Conservation (phyloP, 768 basidiomycete species). For the Auriscalpium vulgare region DNA sequence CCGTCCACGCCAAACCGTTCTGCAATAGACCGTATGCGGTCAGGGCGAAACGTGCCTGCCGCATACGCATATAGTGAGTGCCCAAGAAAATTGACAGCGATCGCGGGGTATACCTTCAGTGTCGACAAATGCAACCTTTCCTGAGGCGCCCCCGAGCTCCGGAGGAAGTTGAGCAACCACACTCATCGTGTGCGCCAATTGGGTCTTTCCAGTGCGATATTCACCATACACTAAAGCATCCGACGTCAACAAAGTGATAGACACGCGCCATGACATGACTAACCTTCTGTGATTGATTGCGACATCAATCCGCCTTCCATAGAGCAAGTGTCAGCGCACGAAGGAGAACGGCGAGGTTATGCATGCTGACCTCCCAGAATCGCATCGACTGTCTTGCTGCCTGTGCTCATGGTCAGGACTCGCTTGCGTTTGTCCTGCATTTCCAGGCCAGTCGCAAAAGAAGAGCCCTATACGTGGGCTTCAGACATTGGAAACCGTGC, state of each 20-base stretch:
- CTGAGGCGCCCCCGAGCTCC: constrained; percentile 85
- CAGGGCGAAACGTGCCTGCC: constrained; percentile 87
- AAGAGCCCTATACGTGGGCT: constrained; percentile 56
- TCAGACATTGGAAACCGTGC: neutral
- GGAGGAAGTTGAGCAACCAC: constrained; percentile 83
- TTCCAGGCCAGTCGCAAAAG: constrained; percentile 87
- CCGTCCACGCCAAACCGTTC: constrained; percentile 93
- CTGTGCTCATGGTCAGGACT: constrained; percentile 82
- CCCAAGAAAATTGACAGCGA: neutral
- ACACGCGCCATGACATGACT: neutral
- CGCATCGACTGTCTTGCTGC: constrained; percentile 84
- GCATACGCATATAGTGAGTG: neutral
- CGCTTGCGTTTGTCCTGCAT: constrained; percentile 79
- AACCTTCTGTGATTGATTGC: constrained; percentile 90
- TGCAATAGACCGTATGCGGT: constrained; percentile 85
- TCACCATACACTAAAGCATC: constrained; percentile 76
- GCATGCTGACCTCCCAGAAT: constrained; percentile 78
- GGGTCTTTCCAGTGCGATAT: constrained; percentile 93
- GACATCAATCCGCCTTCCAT: constrained; percentile 76
- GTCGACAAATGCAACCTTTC: constrained; percentile 92
- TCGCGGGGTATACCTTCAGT: constrained; percentile 54
- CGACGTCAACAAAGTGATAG: neutral
- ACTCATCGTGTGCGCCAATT: constrained; percentile 92
- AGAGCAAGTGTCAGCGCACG: too few relatives aligned
- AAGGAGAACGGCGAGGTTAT: neutral